phyloP scores from a whole-genome alignment of 2,329 filamentous ascomycete species.

The Helicocarpus griseus region DNA sequence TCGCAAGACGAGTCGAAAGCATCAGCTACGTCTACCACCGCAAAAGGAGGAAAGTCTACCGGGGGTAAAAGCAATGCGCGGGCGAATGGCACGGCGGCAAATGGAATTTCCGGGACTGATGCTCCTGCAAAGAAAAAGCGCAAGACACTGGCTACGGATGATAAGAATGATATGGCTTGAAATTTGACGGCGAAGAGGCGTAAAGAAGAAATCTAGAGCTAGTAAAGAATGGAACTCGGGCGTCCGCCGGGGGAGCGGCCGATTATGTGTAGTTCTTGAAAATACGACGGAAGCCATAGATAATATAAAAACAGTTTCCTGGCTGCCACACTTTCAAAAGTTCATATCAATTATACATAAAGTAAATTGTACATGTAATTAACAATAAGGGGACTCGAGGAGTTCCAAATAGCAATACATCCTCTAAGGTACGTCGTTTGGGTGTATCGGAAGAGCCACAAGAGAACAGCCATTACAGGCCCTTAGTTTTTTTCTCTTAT shows the following conservation, averaged over 20 bases:
- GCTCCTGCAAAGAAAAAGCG: conserved; percentile 15
- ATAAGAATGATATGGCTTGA: not conserved
- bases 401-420: too few species aligned
- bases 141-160: conserved; percentile 6
- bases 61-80: not conserved
- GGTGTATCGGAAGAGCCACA: too few species aligned
- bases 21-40: not conserved
- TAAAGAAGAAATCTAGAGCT: not conserved
- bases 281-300: too few species aligned
- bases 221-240: conserved; percentile 12
- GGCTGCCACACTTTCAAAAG: too few species aligned
- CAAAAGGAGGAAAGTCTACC: not conserved
- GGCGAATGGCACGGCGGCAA: conserved; percentile 5
- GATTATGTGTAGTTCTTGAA: conserved; percentile 8
- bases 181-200: not conserved
- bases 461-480: too few species aligned
- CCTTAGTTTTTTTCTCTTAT: too few species aligned
- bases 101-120: conserved; percentile 12
- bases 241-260: conserved; percentile 15
- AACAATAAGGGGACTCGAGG: too few species aligned
- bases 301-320: too few species aligned
- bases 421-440: too few species aligned
- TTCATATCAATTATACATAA: too few species aligned
- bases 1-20: not conserved
- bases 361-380: too few species aligned